Conservation (phyloP, 179 eudicot species). For the Corrigiola litoralis region DNA sequence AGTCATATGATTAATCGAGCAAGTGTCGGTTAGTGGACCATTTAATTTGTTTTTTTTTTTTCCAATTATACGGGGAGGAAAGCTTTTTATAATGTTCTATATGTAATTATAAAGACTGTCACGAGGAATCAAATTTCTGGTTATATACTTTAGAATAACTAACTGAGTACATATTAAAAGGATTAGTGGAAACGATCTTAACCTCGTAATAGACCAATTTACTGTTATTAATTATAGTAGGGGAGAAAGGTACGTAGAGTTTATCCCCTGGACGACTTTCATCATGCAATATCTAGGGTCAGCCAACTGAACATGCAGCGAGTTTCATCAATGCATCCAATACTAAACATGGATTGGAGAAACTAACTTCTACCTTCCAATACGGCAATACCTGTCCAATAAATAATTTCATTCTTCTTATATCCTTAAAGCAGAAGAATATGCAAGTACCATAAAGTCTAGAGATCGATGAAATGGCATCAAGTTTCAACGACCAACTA, state of each 20-base stretch:
- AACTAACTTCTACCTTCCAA: background rate
- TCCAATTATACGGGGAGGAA: no score
- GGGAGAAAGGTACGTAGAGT: constrained; percentile 2
- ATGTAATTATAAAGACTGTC: no score
- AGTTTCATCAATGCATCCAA: background rate
- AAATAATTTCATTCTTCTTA: constrained; percentile 1
- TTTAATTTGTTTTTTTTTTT: no score
- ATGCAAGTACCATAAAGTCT: background rate
- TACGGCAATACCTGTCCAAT: constrained; percentile 5
- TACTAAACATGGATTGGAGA: background rate
- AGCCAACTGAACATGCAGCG: background rate
- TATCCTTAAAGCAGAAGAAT: background rate
- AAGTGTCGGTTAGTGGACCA: no score
- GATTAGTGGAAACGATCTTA: no score
- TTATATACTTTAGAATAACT: no score
- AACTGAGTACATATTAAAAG: no score
- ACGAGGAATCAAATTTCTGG: no score
- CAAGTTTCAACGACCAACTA: background rate
- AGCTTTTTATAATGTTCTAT: no score
- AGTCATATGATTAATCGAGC: no score
- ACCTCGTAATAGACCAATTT: no score
- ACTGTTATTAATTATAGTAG: no score
- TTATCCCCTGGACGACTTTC: background rate
- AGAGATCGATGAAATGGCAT: background rate
- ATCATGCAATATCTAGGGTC: background rate